Conservation (phyloP, 768 basidiomycete species). For the Suillus cothurnatus region DNA sequence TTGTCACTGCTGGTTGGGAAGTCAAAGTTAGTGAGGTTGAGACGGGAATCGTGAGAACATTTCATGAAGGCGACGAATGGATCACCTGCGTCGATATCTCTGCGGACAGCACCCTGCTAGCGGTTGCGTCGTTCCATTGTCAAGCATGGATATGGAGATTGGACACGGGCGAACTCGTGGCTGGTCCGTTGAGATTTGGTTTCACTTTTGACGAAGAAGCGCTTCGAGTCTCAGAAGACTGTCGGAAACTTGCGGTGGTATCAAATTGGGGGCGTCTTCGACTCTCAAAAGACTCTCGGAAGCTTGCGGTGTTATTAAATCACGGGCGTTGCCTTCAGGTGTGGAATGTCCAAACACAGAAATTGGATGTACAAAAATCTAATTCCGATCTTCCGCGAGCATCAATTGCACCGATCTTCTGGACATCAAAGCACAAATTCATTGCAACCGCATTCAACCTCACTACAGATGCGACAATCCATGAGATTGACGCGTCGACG, state of each 20-base stretch:
- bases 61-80: not conserved
- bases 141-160: not conserved
- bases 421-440: not conserved
- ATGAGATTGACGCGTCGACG: not conserved
- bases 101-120: not conserved
- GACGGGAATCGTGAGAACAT: not conserved
- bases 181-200: not conserved
- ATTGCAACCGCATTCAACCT: not conserved
- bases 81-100: not conserved
- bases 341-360: no score
- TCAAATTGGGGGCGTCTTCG: not conserved
- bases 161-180: not conserved
- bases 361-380: no score
- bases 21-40: not conserved
- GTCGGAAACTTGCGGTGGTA: not conserved
- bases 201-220: no score
- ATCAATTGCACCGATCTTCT: no score
- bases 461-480: not conserved
- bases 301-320: no score
- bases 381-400: no score
- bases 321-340: no score
- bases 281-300: no score
- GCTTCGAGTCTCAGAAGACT: not conserved
- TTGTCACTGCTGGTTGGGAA: not conserved
- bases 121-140: not conserved